These are phyloP conservation scores for Neurospora pannonica DNA, from an alignment of 495 filamentous ascomycete species.

Conservation along the genomic window DNA sequence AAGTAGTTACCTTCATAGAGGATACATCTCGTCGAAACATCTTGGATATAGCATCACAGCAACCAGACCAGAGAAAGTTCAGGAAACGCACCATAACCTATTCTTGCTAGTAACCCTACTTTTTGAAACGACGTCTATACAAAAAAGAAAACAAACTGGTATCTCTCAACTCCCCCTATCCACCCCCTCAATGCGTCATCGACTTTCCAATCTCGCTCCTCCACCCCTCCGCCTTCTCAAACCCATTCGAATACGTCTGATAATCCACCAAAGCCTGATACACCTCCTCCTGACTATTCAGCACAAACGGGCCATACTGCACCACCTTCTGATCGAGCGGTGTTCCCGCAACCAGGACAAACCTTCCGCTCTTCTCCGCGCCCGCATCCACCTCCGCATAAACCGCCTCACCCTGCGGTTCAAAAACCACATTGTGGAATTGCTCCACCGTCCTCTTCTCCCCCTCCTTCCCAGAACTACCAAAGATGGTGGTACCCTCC, in stretches of 20 bases:
- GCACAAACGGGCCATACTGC: constrained; percentile 93
- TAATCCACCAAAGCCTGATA: constrained; percentile 87
- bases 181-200: constrained; percentile 22
- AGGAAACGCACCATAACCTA: not conserved
- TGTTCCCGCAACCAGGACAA: constrained; percentile 76
- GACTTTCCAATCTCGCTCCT: constrained; percentile 86
- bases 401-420: constrained; percentile 65
- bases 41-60: not conserved
- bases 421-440: constrained; percentile 88
- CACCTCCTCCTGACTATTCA: constrained; percentile 75
- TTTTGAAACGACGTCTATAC: no score
- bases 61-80: not conserved
- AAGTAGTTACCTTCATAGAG: not conserved
- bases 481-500: constrained; percentile 56
- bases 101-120: not conserved
- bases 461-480: constrained; percentile 36
- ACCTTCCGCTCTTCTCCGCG: constrained; percentile 55
- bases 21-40: not conserved
- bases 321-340: constrained; percentile 87
- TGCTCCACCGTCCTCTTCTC: constrained; percentile 51
- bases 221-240: constrained; percentile 79
- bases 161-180: not conserved
- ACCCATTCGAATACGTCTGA: constrained; percentile 75
- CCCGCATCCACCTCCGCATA: constrained; percentile 57
- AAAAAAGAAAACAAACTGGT: not conserved